Percentiles rank a stretch among this genome's conserved stretches.
Evolutionary conservation across 2,329 filamentous ascomycete genomes (phyloP).

Genomic region (Bipolaris gigantea): DNA sequence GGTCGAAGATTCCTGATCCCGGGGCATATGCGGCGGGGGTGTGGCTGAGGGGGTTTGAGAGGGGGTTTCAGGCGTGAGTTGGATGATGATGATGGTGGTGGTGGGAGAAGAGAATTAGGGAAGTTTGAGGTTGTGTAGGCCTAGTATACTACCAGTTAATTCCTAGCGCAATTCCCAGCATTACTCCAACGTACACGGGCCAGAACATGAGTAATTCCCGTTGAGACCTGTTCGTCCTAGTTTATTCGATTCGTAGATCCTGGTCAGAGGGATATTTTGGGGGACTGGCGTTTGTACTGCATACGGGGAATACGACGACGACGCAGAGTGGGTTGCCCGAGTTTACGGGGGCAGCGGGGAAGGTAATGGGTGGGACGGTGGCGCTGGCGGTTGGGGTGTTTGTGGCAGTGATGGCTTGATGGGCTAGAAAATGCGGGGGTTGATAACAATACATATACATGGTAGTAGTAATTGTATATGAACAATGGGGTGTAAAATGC

Average conservation of each 20-base stretch:
- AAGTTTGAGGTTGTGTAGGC: neutral
- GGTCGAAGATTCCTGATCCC: conserved; percentile 61
- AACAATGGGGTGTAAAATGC: neutral
- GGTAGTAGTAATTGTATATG: neutral
- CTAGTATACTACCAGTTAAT: too few relatives aligned
- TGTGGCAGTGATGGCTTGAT: conserved; percentile 13
- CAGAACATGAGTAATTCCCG: too few relatives aligned
- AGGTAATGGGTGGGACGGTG: conserved; percentile 8
- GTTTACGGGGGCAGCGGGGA: conserved; percentile 22
- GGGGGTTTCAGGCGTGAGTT: conserved; percentile 19
- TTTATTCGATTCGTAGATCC: too few relatives aligned
- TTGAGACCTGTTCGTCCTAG: too few relatives aligned
- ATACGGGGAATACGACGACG: conserved; percentile 52
- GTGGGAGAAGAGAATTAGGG: too few relatives aligned
- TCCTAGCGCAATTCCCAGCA: too few relatives aligned
- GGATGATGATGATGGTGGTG: neutral
- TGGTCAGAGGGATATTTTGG: conserved; percentile 51
- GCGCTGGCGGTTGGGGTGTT: conserved; percentile 14
- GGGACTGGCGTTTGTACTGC: conserved; percentile 56
- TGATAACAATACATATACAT: too few relatives aligned
- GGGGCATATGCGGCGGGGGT: conserved; percentile 75
- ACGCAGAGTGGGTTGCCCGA: conserved; percentile 13
- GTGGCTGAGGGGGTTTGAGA: conserved; percentile 69
- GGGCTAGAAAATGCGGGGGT: neutral
- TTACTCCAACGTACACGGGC: too few relatives aligned